Evolutionary conservation across 2,329 filamentous ascomycete species (phyloP), one percentile per base, ranked within the genome.

Genomic region (Parasarocladium wereldwijsianum): DNA sequence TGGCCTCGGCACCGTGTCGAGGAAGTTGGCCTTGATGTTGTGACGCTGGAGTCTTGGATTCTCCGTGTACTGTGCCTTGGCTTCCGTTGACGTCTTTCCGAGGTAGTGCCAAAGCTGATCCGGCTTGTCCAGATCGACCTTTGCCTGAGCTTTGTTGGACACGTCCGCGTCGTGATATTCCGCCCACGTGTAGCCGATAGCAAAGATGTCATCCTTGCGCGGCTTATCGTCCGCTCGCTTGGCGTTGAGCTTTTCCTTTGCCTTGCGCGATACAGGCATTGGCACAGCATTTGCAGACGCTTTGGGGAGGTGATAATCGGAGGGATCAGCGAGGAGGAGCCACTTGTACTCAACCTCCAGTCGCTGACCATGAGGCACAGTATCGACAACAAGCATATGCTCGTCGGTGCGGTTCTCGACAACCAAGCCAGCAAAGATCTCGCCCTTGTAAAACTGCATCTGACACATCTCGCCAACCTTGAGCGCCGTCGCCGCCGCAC

Each of bases 61-160:
- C 43, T 90, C 81, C 4, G 86, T 93, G 54, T 90, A 98, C 49
- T 92, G 84, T 16, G 85, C 77, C 51, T 77, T 85, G 32, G 84
- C 80, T 46, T 96, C 87, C 6, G 87, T 94, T 14, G 87, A 96
- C 13, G 68, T 70, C 49, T 73, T 73, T 18, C 83, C 83, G 36
- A 98, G 65, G 50, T 94, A 96, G 55, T 84, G 70, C 83, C 86
- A 96, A 12, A 93, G 52, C 47, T 82, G 76, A 36, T 87, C 70
- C 11, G 75, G 64, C 47, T 79, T 81, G 36, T 55, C 55, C 7
- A 93, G 52, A 44, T 93, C 73, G 34, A 92, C 60, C 52, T 76
- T 80, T 46, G 63, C 65, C 49, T 81, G 73, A 32, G 58, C 61
- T 37, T 60, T 60, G 42, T 77, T 79, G 37, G 46, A 17, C 30